Percentiles rank a stretch among this genome's conserved stretches.
These are phyloP conservation scores for Myxozyma neotropica DNA, from an alignment of 805 yeast genomes.

Conservation along the genomic window DNA sequence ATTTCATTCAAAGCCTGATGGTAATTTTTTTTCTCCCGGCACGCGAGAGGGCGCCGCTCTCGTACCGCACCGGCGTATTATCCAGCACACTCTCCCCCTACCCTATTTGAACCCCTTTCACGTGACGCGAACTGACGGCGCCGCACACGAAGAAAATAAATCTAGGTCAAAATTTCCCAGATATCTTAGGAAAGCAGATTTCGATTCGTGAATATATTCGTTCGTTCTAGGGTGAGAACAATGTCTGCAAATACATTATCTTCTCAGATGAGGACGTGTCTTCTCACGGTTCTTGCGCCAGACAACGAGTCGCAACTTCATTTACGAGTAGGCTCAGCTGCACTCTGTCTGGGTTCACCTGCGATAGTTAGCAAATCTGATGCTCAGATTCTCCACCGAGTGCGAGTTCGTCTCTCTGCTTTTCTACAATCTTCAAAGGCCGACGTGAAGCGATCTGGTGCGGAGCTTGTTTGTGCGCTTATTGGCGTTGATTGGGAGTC, in stretches of 20 bases:
- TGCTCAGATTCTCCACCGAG: slow-evolving; percentile 21
- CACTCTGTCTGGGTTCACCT: slow-evolving; percentile 14
- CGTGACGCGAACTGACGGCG: not conserved
- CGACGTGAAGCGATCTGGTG: slow-evolving; percentile 14
- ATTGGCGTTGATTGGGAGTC: slow-evolving; percentile 29
- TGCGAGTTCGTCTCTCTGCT: slow-evolving; percentile 30
- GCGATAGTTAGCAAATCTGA: slow-evolving; percentile 8
- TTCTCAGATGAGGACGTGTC: slow-evolving; percentile 21
- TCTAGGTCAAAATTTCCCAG: not conserved
- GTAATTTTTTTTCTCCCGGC: not conserved
- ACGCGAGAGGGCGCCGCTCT: not conserved
- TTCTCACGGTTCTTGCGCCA: slow-evolving; percentile 17
- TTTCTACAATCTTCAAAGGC: slow-evolving; percentile 21
- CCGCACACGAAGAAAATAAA: not conserved
- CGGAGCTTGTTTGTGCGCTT: slow-evolving; percentile 16
- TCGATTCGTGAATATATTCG: too few relatives aligned
- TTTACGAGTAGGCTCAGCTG: slow-evolving; percentile 18
- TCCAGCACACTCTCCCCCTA: not conserved
- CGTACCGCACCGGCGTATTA: not conserved
- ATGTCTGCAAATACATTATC: not conserved
- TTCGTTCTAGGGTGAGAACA: too few relatives aligned
- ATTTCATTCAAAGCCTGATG: not conserved
- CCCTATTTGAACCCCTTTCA: slow-evolving; percentile 9
- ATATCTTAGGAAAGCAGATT: too few relatives aligned
- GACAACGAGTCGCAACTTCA: slow-evolving; percentile 19